phyloP scores from a whole-genome alignment of 2,329 filamentous ascomycete genomes.

The Fusarium nurragi region DNA sequence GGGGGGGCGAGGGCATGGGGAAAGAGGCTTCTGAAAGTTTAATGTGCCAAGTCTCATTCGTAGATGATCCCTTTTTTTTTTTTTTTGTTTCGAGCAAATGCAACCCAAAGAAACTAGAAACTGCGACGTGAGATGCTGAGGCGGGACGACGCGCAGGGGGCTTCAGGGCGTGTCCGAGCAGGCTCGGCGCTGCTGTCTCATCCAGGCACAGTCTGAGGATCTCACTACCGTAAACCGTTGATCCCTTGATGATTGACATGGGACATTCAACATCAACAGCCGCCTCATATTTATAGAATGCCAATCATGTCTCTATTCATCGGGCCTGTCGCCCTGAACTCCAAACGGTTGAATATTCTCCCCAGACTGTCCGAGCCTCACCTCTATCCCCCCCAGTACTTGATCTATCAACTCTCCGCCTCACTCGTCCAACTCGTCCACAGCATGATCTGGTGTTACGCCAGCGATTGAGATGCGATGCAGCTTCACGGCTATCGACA shows the following conservation, averaged over 20 bases:
- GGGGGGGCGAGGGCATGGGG: background rate
- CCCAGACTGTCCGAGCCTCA: slow-evolving; percentile 10
- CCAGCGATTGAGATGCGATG: slow-evolving; percentile 33
- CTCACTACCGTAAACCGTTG: background rate
- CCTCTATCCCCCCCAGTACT: background rate
- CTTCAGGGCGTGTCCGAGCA: slow-evolving; percentile 4
- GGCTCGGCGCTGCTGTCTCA: slow-evolving; percentile 1
- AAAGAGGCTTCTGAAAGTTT: slow-evolving; percentile 4
- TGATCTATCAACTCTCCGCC: slow-evolving; percentile 8
- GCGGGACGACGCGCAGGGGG: slow-evolving; percentile 13
- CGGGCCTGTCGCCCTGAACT: slow-evolving; percentile 1
- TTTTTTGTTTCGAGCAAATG: background rate
- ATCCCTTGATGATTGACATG: slow-evolving; percentile 10
- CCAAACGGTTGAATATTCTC: slow-evolving; percentile 1
- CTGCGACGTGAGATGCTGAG: background rate
- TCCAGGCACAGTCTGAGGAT: slow-evolving; percentile 2
- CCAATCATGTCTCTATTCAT: slow-evolving; percentile 25
- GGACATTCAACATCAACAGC: slow-evolving; percentile 1
- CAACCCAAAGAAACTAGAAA: slow-evolving; percentile 2
- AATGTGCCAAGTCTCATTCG: background rate
- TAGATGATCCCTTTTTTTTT: background rate
- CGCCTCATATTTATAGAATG: slow-evolving; percentile 4
- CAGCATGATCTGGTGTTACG: slow-evolving; percentile 29
- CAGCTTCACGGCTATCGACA: slow-evolving; percentile 27
- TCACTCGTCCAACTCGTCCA: slow-evolving; percentile 5